phyloP scores from a whole-genome alignment of 164 flowering plant genomes.

The Echeveria elegans region DNA sequence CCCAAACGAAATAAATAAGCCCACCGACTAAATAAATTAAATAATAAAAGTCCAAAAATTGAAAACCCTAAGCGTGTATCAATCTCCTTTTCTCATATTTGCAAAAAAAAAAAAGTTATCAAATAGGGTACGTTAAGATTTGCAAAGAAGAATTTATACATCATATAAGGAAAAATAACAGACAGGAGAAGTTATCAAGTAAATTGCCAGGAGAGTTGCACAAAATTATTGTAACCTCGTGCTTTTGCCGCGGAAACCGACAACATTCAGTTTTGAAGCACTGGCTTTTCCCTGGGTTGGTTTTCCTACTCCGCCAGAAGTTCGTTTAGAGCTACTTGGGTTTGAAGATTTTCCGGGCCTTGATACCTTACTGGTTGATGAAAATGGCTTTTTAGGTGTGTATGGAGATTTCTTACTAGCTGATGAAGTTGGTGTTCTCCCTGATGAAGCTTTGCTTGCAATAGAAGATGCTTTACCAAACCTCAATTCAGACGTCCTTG shows the following conservation, averaged over 20 bases:
- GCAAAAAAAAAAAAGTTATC: no score
- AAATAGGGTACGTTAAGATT: no score
- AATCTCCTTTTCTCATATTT: no score
- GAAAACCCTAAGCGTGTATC: no score
- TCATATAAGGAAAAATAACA: no score
- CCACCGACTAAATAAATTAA: no score
- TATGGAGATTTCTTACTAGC: slow-evolving; percentile 5
- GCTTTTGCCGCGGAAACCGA: slow-evolving; percentile 66
- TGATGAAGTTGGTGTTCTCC: background rate
- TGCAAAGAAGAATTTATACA: no score
- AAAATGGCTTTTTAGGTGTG: slow-evolving; percentile 4
- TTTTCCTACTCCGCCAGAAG: slow-evolving; percentile 22
- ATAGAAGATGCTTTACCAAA: slow-evolving; percentile 2
- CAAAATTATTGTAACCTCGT: slow-evolving; percentile 17
- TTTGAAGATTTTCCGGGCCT: slow-evolving; percentile 15
- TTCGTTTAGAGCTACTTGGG: slow-evolving; percentile 20
- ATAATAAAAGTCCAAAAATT: no score
- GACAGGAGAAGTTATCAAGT: background rate
- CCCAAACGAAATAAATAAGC: no score
- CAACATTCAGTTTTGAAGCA: slow-evolving; percentile 53
- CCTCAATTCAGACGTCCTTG: slow-evolving; percentile 13
- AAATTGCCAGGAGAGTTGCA: background rate
- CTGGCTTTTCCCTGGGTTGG: slow-evolving; percentile 20
- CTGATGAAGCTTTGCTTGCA: slow-evolving; percentile 4
- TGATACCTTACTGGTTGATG: background rate